A percentile compares a stretch with the other conserved stretches of the same genome.
These are phyloP conservation scores for Vitis vinifera DNA, from an alignment of 164 flowering plant genomes.

Conservation along the genomic window ASM3070453v1 NC_081812.1:17107001-17107500, in stretches of 20 bases:
- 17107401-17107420: not conserved
- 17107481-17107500: no score
- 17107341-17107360: slow-evolving; percentile 1
- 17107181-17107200: not conserved
- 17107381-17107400: not conserved
- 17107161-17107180: not conserved
- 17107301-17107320: not conserved
- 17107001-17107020: not conserved
- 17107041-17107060: no score
- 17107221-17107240: not conserved
- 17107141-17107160: not conserved
- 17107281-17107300: slow-evolving; percentile 3
- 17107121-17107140: not conserved
- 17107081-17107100: no score
- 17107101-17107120: no score
- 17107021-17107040: no score
- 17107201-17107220: slow-evolving; percentile 3
- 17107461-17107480: no score
- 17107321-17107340: not conserved
- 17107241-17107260: not conserved
- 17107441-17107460: no score
- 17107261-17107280: not conserved
- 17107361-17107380: not conserved
- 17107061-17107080: no score
- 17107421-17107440: not conserved